Base-by-base conservation (phyloP, 2,329 filamentous ascomycete genomes). In the Leptosphaerulina australis region DNA sequence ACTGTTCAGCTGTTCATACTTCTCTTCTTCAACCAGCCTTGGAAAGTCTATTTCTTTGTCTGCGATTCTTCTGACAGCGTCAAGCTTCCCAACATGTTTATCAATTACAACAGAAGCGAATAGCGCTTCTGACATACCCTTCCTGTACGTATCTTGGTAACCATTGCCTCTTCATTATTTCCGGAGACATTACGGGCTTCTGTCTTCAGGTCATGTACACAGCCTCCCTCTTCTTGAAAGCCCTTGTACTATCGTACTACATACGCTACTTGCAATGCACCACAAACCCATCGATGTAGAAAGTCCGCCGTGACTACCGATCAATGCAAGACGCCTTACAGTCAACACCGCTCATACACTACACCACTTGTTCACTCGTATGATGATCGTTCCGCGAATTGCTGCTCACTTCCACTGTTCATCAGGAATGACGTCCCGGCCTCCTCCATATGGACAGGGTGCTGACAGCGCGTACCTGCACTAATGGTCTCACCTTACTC, bases 111-210 rank as follows among this genome's bases (percentile, higher is more conserved):
- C 55, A 47, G 55, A 55, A 50, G 52, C 56, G 48, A 53, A 48
- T 51, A 45, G 56, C 56, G 53, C 56, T 60, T 58, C 56, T 59
- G 54, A 58, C 63, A 68, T 70, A 70, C 66, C 66, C 58, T 70
- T 71, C 68, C 58, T 71, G 67, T 69, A 71, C 56, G 43, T 68
- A 68, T 62, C 37, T 63, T 60, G 35, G 41, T 41, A 43, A 33
- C 30, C 15, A 41, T 12, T 26, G 28, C 17, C 26, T 50, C 21
- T 20, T 28, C 15, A n/a, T 12, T 44, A 7, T 43, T 17, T 26
- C 21, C 15, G 38, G 15, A 50, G 12, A 37, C 20, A 20, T 38
- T 45, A 26, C 14, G 14, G 21, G 21, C 28, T 34, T 29, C n/a
- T 28, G 14, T 29, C 20, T 36, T 47, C 25, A 30, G 9, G 12